Evolutionary conservation across 2,329 filamentous ascomycete genomes (phyloP), one percentile per base, ranked within the genome.

Genomic region (Fusarium cicatricum): DNA sequence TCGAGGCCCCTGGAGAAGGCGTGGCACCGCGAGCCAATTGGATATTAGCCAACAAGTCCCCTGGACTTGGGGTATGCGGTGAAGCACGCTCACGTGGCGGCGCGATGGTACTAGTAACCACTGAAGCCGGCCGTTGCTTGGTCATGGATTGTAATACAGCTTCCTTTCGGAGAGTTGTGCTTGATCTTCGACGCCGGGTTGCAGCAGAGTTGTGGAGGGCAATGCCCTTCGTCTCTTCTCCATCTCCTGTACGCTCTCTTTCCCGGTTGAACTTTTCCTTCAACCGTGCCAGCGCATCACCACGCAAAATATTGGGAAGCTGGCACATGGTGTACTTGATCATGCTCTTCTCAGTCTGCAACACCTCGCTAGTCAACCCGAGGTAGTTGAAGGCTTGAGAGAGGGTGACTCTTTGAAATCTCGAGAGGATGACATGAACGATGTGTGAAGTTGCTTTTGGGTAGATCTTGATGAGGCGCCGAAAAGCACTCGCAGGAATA

Each of bases 371-470:
- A 0, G 92, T 96, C 36, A 99, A 76, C 2, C 96, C 95, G 14
- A 99, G 85, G 69, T 99, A 99, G 48, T 91, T 91, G 79, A 97
- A 95, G 0, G 92, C 95, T 11, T 96, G 98, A 0, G 93, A 90
- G 47, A 99, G 85, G 0, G 95, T 99, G 3, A 99, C 96, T 65
- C 96, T 83, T 72, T 99, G 94, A 45, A 99, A 88, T 42, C 96
- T 86, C 3, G 96, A 97, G 28, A 99, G 78, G 58, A 99, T 99
- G 39, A 99, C 94, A 71, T 99, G 95, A 6, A 99, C 92, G 61
- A 99, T 98, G 70, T 99, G 96, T 2, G 95, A 90, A 2, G 95
- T 97, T 10, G 96, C 93, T 77, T 96, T 96, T 10, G 95, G 95
- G 67, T 98, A 99, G 19, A 97, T 89, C 70, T 91, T 87, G 44